Percentiles rank a stretch among this genome's conserved stretches.
Conservation (phyloP, 169 alveolate genomes). For the Plasmodium coatneyi region DNA sequence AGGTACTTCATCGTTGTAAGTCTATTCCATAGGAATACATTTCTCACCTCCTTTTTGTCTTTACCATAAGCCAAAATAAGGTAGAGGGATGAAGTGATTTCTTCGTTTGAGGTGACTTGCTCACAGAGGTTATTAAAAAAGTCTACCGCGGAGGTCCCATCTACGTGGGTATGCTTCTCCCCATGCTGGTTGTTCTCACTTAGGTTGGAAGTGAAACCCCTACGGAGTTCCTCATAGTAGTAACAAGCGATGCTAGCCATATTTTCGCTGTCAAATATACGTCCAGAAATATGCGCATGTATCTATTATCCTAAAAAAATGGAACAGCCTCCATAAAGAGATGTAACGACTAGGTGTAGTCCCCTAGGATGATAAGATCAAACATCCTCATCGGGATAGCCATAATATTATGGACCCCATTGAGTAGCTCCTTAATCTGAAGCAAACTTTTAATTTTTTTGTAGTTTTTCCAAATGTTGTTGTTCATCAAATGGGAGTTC, state of each 20-base stretch:
- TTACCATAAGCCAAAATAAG: constrained; percentile 38
- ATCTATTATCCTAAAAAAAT: constrained; percentile 27
- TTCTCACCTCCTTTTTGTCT: constrained; percentile 21
- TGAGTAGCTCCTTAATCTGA: constrained; percentile 42
- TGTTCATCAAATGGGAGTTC: constrained; percentile 8
- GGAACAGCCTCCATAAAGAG: constrained; percentile 59
- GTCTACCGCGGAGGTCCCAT: not conserved
- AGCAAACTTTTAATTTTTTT: constrained; percentile 50
- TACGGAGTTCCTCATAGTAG: constrained; percentile 10
- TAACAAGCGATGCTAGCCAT: constrained; percentile 58
- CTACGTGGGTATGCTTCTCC: not conserved
- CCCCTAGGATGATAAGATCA: not conserved
- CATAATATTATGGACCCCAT: constrained; percentile 48
- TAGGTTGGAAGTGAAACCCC: not conserved
- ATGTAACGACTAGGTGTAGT: constrained; percentile 22
- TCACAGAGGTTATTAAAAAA: constrained; percentile 26
- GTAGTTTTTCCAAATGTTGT: not conserved
- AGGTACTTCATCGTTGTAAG: constrained; percentile 29
- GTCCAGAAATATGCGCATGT: constrained; percentile 3
- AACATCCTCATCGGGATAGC: constrained; percentile 51
- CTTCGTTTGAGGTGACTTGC: constrained; percentile 5
- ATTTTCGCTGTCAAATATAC: constrained; percentile 56
- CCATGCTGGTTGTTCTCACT: not conserved
- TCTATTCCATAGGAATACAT: constrained; percentile 33
- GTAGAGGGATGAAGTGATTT: not conserved